These are phyloP conservation scores for Hermanozyma aechmeae DNA, from an alignment of 805 yeast species.

Conservation along the genomic window DNA sequence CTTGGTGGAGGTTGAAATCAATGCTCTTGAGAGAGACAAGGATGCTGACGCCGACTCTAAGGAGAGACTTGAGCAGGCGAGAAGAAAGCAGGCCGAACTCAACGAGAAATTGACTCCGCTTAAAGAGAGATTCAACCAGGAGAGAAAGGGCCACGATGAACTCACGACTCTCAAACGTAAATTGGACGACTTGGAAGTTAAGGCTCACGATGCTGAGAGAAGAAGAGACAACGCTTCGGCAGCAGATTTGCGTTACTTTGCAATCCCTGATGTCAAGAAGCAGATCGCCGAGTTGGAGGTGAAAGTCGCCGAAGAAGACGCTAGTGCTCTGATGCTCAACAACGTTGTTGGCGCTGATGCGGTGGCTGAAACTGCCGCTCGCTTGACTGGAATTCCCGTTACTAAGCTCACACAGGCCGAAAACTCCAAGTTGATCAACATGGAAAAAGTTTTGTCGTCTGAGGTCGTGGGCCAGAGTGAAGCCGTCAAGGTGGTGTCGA, in stretches of 20 bases:
- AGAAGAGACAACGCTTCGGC: conserved; percentile 90
- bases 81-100: conserved; percentile 68
- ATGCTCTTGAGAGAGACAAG: conserved; percentile 92
- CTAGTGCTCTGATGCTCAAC: conserved; percentile 57
- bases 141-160: conserved; percentile 85
- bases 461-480: conserved; percentile 93
- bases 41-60: conserved; percentile 76
- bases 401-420: conserved; percentile 91
- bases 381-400: conserved; percentile 95
- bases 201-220: conserved; percentile 95
- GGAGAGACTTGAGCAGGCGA: conserved; percentile 76
- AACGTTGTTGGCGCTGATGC: conserved; percentile 86
- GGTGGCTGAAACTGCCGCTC: conserved; percentile 94
- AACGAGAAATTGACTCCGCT: conserved; percentile 82
- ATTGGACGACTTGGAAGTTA: conserved; percentile 84
- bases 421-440: conserved; percentile 83
- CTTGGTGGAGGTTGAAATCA: conserved; percentile 88
- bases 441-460: conserved; percentile 78
- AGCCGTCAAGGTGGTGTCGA: conserved; percentile 93
- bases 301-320: conserved; percentile 69
- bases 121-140: conserved; percentile 76
- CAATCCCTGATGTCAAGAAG: conserved; percentile 83
- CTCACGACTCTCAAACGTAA: conserved; percentile 82
- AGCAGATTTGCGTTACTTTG: conserved; percentile 94
- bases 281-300: conserved; percentile 69